Evolutionary conservation across 495 filamentous ascomycete genomes (phyloP).

Genomic region (Bombardia bombarda): DNA sequence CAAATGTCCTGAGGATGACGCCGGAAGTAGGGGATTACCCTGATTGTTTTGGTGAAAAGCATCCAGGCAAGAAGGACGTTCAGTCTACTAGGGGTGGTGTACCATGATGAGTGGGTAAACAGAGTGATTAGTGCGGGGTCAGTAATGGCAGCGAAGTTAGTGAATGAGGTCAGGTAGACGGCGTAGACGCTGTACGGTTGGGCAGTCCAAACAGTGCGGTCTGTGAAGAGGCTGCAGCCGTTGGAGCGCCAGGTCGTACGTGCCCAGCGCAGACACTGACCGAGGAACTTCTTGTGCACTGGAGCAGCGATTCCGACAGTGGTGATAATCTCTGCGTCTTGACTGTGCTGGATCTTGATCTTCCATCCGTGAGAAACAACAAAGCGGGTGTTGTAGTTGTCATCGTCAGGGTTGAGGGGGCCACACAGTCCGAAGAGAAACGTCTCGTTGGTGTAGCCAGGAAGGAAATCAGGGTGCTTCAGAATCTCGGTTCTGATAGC

Average conservation of each 20-base stretch:
- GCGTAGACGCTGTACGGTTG: constrained; percentile 58
- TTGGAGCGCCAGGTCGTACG: constrained; percentile 63
- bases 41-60: too few relatives aligned
- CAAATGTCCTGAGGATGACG: too few relatives aligned
- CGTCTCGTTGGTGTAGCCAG: constrained; percentile 49
- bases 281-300: constrained; percentile 44
- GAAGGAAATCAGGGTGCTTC: constrained; percentile 33
- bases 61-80: too few relatives aligned
- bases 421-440: constrained; percentile 41
- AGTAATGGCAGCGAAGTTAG: too few relatives aligned
- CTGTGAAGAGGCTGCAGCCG: constrained; percentile 44
- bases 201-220: constrained; percentile 15
- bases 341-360: constrained; percentile 53
- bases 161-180: constrained; percentile 45
- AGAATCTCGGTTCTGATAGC: constrained; percentile 42
- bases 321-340: constrained; percentile 41
- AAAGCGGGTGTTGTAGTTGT: constrained; percentile 64
- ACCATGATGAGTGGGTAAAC: too few relatives aligned
- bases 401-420: constrained; percentile 54
- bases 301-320: constrained; percentile 38
- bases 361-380: constrained; percentile 47
- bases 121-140: too few relatives aligned
- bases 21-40: too few relatives aligned
- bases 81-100: too few relatives aligned
- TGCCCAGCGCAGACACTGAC: constrained; percentile 53